phyloP scores from a whole-genome alignment of 768 basidiomycete genomes.

The Ramaria rubella region DNA sequence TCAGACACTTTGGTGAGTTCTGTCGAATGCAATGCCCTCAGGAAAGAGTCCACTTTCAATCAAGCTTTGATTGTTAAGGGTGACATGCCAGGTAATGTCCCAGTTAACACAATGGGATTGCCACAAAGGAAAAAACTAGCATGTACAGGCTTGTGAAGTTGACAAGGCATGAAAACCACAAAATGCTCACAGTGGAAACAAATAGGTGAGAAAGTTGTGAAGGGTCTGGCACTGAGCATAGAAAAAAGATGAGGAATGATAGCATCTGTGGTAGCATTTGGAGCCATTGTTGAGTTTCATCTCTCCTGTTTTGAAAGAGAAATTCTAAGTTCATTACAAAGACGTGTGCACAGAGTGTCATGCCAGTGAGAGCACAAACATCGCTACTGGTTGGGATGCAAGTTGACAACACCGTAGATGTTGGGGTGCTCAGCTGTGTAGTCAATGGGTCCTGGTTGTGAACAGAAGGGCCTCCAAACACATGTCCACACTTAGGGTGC shows the following conservation, averaged over 20 bases:
- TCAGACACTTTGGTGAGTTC: slow-evolving; percentile 51
- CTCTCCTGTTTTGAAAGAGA: slow-evolving; percentile 34
- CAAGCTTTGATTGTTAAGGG: slow-evolving; percentile 44
- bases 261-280: slow-evolving; percentile 45
- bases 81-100: slow-evolving; percentile 46
- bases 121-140: slow-evolving; percentile 58
- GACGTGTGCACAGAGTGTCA: slow-evolving; percentile 41
- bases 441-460: slow-evolving; percentile 3
- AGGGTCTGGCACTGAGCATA: slow-evolving; percentile 44
- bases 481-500: neutral
- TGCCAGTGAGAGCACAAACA: slow-evolving; percentile 43
- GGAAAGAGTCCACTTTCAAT: slow-evolving; percentile 26
- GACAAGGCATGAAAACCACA: neutral
- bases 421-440: slow-evolving; percentile 34
- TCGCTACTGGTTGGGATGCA: slow-evolving; percentile 29
- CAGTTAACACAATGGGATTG: slow-evolving; percentile 38
- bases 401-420: slow-evolving; percentile 46
- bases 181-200: slow-evolving; percentile 43
- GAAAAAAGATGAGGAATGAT: slow-evolving; percentile 46
- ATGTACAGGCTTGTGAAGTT: neutral
- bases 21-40: slow-evolving; percentile 44
- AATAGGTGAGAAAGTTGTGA: slow-evolving; percentile 46
- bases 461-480: slow-evolving; percentile 2
- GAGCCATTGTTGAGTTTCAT: slow-evolving; percentile 32
- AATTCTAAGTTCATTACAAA: slow-evolving; percentile 44